A percentile compares a stretch with the other conserved stretches of the same genome.
These are phyloP conservation scores for Coniochaeta ligniaria DNA, from an alignment of 2,329 filamentous ascomycete genomes.

Conservation along the genomic window DNA sequence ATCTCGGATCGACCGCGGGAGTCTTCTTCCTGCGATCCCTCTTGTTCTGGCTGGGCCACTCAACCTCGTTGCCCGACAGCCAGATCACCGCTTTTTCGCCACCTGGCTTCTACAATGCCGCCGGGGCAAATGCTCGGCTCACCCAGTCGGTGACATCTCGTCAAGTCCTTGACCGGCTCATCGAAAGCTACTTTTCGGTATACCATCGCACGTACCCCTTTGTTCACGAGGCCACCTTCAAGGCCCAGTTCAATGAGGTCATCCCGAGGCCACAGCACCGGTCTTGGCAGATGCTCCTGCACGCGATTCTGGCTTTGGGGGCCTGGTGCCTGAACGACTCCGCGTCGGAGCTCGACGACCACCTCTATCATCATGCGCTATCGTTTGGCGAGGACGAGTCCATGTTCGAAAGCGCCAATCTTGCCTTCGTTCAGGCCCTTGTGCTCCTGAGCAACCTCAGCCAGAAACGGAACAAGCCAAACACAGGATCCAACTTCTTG, in stretches of 20 bases:
- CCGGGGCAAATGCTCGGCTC: conserved; percentile 11
- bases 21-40: conserved; percentile 22
- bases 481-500: conserved; percentile 42
- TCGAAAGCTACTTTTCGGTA: conserved; percentile 33
- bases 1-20: conserved; percentile 22
- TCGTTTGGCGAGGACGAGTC: conserved; percentile 19
- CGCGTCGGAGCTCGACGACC: conserved; percentile 17
- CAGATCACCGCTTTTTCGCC: background rate
- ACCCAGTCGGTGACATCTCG: conserved; percentile 15
- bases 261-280: conserved; percentile 19
- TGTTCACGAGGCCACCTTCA: conserved; percentile 32
- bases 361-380: conserved; percentile 20
- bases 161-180: conserved; percentile 16
- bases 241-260: conserved; percentile 23
- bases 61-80: background rate
- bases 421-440: conserved; percentile 23
- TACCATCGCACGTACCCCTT: conserved; percentile 38
- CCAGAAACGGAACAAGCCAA: conserved; percentile 42
- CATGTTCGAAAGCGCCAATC: conserved; percentile 24
- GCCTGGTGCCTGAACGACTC: conserved; percentile 23
- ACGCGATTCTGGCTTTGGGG: conserved; percentile 29
- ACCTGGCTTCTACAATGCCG: background rate
- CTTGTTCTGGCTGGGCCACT: conserved; percentile 14
- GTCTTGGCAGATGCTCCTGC: conserved; percentile 26
- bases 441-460: conserved; percentile 22